Evolutionary conservation across 768 basidiomycete genomes (phyloP).

Genomic region (Lactarius pseudohatsudake): DNA sequence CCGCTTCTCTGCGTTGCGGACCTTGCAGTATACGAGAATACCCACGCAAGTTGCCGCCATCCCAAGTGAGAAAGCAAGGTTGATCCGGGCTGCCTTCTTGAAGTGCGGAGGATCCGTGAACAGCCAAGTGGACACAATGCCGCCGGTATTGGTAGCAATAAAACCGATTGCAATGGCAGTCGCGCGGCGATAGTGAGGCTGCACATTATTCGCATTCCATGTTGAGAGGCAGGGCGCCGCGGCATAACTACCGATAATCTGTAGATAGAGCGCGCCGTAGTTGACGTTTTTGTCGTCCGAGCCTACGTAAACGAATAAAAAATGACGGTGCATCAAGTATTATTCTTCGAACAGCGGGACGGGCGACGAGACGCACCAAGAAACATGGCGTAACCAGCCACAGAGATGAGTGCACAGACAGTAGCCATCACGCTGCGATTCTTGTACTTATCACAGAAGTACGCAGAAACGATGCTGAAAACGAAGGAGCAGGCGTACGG

Average conservation of each 20-base stretch:
- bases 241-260: conserved; percentile 35
- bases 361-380: conserved; percentile 6
- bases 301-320: conserved; percentile 10
- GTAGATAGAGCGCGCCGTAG: conserved; percentile 35
- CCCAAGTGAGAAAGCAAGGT: conserved; percentile 18
- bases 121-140: conserved; percentile 14
- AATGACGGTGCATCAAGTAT: not conserved
- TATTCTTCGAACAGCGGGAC: not conserved
- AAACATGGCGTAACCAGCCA: conserved; percentile 23
- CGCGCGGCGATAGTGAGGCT: conserved; percentile 24
- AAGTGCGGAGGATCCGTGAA: conserved; percentile 14
- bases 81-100: conserved; percentile 16
- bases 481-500: conserved; percentile 35
- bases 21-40: conserved; percentile 5
- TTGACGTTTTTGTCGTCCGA: conserved; percentile 29
- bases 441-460: conserved; percentile 23
- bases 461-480: conserved; percentile 13
- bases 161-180: conserved; percentile 34
- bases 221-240: conserved; percentile 31
- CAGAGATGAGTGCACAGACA: conserved; percentile 13
- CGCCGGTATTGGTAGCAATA: conserved; percentile 27
- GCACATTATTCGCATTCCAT: conserved; percentile 36
- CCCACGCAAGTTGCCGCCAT: not conserved
- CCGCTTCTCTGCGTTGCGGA: conserved; percentile 12
- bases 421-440: conserved; percentile 21